Conservation (phyloP, 768 basidiomycete genomes). For the Sistotremastrum suecicum region DNA sequence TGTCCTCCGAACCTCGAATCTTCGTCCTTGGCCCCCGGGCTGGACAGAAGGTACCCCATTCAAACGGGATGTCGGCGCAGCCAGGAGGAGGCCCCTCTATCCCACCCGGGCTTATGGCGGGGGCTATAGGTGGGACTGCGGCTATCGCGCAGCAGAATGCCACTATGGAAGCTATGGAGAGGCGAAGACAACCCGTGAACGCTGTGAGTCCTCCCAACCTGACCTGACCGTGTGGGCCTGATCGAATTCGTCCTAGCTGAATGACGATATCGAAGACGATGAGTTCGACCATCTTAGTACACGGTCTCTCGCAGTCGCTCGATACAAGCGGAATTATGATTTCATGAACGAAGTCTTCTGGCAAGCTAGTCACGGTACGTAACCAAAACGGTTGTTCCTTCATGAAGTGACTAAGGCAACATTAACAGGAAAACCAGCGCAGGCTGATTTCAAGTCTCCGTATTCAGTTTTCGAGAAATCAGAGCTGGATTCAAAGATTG, state of each 20-base stretch:
- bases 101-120: slow-evolving; percentile 6
- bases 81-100: slow-evolving; percentile 20
- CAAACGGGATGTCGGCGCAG: slow-evolving; percentile 14
- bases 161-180: slow-evolving; percentile 59
- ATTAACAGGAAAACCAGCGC: slow-evolving; percentile 5
- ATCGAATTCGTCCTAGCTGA: background rate
- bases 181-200: slow-evolving; percentile 19
- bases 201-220: background rate
- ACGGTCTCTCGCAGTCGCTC: slow-evolving; percentile 51
- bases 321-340: slow-evolving; percentile 72
- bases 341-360: slow-evolving; percentile 74
- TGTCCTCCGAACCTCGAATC: slow-evolving; percentile 48
- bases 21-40: slow-evolving; percentile 60
- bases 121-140: slow-evolving; percentile 14
- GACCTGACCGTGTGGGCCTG: background rate
- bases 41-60: slow-evolving; percentile 43
- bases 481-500: slow-evolving; percentile 44
- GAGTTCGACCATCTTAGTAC: slow-evolving; percentile 62
- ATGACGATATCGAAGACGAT: slow-evolving; percentile 17
- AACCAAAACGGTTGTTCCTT: background rate
- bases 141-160: slow-evolving; percentile 62
- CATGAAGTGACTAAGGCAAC: background rate
- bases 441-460: slow-evolving; percentile 12
- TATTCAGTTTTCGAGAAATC: slow-evolving; percentile 47
- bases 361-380: slow-evolving; percentile 50